Percentiles rank a stretch among this genome's conserved stretches.
Conservation (phyloP, 2,329 filamentous ascomycete species). For the Trichophyton rubrum region DNA sequence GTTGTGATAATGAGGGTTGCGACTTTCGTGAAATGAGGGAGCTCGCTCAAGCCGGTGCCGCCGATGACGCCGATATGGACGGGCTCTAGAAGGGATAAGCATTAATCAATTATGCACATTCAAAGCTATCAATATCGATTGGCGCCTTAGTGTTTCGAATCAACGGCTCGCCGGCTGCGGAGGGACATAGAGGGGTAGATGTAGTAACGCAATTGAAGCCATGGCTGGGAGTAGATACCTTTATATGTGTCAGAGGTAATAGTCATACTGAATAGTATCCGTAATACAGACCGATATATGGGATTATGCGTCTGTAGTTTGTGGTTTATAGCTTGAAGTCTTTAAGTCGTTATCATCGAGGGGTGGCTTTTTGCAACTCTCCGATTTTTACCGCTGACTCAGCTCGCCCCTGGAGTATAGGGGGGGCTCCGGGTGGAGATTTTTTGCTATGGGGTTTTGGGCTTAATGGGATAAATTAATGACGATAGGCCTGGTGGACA, state of each 20-base stretch:
- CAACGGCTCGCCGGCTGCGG: neutral
- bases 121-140: neutral
- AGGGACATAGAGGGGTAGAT: neutral
- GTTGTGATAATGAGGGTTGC: slow-evolving; percentile 65
- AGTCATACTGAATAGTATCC: neutral
- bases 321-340: neutral
- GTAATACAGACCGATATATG: neutral
- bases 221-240: slow-evolving; percentile 1
- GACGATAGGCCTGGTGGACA: too few species aligned
- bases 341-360: neutral
- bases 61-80: slow-evolving; percentile 83
- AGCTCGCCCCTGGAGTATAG: neutral
- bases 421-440: neutral
- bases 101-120: neutral
- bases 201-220: neutral
- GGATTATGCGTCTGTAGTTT: neutral
- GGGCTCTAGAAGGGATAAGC: slow-evolving; percentile 28
- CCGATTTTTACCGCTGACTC: neutral
- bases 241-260: slow-evolving; percentile 9
- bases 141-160: neutral
- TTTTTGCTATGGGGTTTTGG: neutral
- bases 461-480: neutral
- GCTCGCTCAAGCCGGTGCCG: slow-evolving; percentile 79
- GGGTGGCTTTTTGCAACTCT: neutral
- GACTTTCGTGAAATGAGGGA: slow-evolving; percentile 75